phyloP scores from a whole-genome alignment of 306 rosid species.

The Cucurbita ficifolia region DNA sequence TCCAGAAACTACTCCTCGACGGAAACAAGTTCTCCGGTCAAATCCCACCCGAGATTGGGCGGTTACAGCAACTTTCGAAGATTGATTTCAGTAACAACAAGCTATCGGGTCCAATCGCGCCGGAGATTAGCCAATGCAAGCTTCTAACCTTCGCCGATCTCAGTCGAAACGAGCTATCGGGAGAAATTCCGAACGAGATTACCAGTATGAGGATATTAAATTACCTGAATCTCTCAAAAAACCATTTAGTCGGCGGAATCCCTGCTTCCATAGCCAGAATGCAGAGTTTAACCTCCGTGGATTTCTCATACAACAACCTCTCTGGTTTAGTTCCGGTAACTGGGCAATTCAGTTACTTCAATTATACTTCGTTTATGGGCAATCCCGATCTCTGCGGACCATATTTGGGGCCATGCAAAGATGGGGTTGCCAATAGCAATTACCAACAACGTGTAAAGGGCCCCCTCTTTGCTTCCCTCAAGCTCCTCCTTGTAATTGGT shows the following conservation, averaged over 20 bases:
- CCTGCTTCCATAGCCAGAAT: conserved; percentile 58
- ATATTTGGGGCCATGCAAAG: conserved; percentile 72
- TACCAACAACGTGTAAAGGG: conserved; percentile 42
- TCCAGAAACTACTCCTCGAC: conserved; percentile 82
- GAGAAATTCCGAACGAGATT: conserved; percentile 66
- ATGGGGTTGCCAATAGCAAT: conserved; percentile 24
- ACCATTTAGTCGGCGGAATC: conserved; percentile 65
- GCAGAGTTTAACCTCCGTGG: conserved; percentile 88
- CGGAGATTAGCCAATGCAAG: conserved; percentile 75
- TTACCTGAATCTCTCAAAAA: conserved; percentile 68
- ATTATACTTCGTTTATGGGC: conserved; percentile 76
- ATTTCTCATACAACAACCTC: conserved; percentile 82
- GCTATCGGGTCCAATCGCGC: conserved; percentile 44
- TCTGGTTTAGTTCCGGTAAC: conserved; percentile 92
- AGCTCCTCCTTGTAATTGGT: conserved; percentile 18
- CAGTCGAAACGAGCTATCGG: conserved; percentile 62
- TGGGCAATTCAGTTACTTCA: conserved; percentile 90
- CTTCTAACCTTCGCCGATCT: conserved; percentile 70
- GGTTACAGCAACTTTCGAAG: conserved; percentile 69
- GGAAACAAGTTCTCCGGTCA: conserved; percentile 64
- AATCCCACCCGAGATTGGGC: conserved; percentile 71
- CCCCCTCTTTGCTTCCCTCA: conserved; percentile 19
- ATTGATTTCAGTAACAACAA: conserved; percentile 64
- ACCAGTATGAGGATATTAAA: conserved; percentile 75
- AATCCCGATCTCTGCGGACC: conserved; percentile 81